Evolutionary conservation across 2,329 filamentous ascomycete species (phyloP), one percentile per base, ranked within the genome.

Genomic region (Fonsecaea pedrosoi): DNA sequence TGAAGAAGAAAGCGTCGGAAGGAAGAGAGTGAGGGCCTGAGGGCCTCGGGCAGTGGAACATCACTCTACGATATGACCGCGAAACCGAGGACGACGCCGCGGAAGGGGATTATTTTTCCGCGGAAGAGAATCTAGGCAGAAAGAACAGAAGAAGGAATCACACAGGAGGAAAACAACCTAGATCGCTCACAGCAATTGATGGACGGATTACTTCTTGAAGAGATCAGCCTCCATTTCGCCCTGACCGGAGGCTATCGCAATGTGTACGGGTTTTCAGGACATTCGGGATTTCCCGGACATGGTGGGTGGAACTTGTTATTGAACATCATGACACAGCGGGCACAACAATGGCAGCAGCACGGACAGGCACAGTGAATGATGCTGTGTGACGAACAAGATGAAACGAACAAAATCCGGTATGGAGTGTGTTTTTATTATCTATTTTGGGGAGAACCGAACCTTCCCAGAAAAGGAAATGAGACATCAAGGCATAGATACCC

Each of bases 21-120:
- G 66, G 48, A 65, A 64, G 60, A 60, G 68, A 61, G 32, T n/a
- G 3, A 55, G 42, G 13, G 54, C 59, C 42, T 66, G 37, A 59
- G 12, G 1, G 45, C 18, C 8, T 30, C 25, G 12, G 1, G 9
- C 2, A 18, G 9, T 13, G 9, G 12, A 30, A 12, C 21, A 48
- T 48, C 18, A n/a, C 42, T 9, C 42, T 21, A 48, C 3, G 18
- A 13, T 50, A 15, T 2, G 12, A 12, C 18, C 30, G 6, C 8
- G 12, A 25, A 5, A 10, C 2, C 3, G 21, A 18, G 9, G 21
- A 12, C 5, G 45, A 21, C 10, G 3, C 3, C 6, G 18, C 21
- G 45, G 0, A 4, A 50, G 8, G 21, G 18, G 3, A 4, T 25
- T 25, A 25, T 30, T 4, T 9, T 1, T 10, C n/a, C 5, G 25